These are phyloP conservation scores for Termitomyces sp. DNA, from an alignment of 1,284 basidiomycete species.

Conservation along the genomic window DNA sequence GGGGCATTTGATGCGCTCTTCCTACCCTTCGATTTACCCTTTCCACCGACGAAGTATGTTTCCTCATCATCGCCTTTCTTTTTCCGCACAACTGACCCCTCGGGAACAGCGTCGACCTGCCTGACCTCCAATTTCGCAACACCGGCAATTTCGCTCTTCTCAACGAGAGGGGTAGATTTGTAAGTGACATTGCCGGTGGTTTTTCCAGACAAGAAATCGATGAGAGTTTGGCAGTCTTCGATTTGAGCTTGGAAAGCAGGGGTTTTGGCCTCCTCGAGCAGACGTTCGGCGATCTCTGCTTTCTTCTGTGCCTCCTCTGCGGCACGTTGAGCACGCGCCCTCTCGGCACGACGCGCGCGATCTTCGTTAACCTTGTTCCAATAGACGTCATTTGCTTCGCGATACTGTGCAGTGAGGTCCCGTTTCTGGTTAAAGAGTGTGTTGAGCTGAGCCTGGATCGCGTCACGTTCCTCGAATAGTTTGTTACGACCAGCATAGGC, in stretches of 20 bases:
- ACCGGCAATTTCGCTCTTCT: constrained; percentile 53
- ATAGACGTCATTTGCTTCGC: constrained; percentile 79
- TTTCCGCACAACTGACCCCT: constrained; percentile 80
- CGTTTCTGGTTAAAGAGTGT: constrained; percentile 77
- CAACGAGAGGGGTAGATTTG: constrained; percentile 37
- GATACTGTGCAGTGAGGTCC: constrained; percentile 64
- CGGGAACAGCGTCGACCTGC: constrained; percentile 71
- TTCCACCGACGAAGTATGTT: constrained; percentile 75
- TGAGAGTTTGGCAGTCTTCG: constrained; percentile 93
- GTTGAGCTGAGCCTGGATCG: constrained; percentile 68
- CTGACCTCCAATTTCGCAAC: constrained; percentile 84
- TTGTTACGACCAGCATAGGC: constrained; percentile 78
- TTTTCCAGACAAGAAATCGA: constrained; percentile 86
- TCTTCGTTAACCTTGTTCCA: constrained; percentile 82
- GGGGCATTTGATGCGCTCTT: constrained; percentile 32
- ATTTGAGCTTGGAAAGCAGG: constrained; percentile 94
- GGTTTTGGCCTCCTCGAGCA: constrained; percentile 87
- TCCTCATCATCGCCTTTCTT: constrained; percentile 89
- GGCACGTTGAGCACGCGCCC: constrained; percentile 73
- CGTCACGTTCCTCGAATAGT: constrained; percentile 85
- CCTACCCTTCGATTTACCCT: constrained; percentile 58
- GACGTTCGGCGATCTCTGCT: constrained; percentile 72
- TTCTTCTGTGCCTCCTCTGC: constrained; percentile 82
- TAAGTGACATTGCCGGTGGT: constrained; percentile 51
- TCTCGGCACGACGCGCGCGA: constrained; percentile 79